phyloP scores from a whole-genome alignment of 192 early-diverging fungal species.

The Backusella macrospora region DNA sequence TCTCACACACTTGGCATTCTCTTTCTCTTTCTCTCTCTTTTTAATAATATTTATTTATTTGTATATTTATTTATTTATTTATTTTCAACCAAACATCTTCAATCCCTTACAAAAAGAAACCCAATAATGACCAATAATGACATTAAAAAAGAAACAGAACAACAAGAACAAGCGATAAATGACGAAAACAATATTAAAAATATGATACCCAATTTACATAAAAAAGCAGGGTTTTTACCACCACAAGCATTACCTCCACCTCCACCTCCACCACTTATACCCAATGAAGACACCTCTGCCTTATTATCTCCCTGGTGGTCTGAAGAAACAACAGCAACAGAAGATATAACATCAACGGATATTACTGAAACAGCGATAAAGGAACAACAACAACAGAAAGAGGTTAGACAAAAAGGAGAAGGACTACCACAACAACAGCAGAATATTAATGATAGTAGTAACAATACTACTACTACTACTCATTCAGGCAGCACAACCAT shows the following conservation, averaged over 20 bases:
- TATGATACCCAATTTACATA: background rate
- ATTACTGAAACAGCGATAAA: background rate
- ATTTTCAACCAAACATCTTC: too few species aligned
- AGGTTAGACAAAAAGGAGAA: background rate
- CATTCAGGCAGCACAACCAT: background rate
- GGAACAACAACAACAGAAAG: background rate
- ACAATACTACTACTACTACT: background rate
- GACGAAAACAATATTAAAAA: background rate
- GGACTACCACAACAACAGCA: background rate
- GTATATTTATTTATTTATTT: too few species aligned
- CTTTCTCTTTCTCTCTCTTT: conserved; percentile 5
- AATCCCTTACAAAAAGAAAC: too few species aligned
- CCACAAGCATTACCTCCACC: conserved; percentile 19
- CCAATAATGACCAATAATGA: background rate
- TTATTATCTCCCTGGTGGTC: conserved; percentile 38
- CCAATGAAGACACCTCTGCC: conserved; percentile 20
- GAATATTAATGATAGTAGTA: too few species aligned
- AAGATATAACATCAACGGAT: background rate
- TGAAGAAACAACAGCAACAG: conserved; percentile 8
- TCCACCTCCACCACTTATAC: conserved; percentile 18
- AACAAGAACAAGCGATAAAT: background rate
- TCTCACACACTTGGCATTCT: conserved; percentile 2
- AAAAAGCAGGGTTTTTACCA: conserved; percentile 20
- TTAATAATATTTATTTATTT: background rate
- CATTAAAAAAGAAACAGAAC: background rate